Evolutionary conservation across 352 stramenopile genomes (phyloP).

Genomic region (Phytophthora pinifolia): DNA sequence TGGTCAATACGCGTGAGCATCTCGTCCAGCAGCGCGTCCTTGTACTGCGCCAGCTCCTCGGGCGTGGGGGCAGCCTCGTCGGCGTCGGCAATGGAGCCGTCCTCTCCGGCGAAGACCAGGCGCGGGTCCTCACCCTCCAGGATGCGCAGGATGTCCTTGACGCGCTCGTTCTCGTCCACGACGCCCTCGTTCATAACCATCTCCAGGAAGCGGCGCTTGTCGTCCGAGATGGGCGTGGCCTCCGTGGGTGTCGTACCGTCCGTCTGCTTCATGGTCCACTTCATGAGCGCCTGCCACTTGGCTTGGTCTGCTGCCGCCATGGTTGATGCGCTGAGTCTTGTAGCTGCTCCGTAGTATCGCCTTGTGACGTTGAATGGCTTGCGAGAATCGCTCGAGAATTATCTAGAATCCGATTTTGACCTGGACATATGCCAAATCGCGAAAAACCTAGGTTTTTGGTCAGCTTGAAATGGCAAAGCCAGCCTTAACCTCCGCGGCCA

Average conservation of each 20-base stretch:
- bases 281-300: slow-evolving; percentile 89
- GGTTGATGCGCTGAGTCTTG: neutral
- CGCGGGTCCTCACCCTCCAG: slow-evolving; percentile 73
- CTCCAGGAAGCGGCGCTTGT: slow-evolving; percentile 80
- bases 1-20: slow-evolving; percentile 85
- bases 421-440: neutral
- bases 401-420: slow-evolving; percentile 9
- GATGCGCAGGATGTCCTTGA: slow-evolving; percentile 85
- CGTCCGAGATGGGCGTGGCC: slow-evolving; percentile 68
- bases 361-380: slow-evolving; percentile 9
- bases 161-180: slow-evolving; percentile 84
- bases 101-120: slow-evolving; percentile 57
- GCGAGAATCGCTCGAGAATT: slow-evolving; percentile 9
- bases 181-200: slow-evolving; percentile 84
- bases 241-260: slow-evolving; percentile 73
- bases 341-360: no score
- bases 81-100: slow-evolving; percentile 40
- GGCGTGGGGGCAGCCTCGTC: slow-evolving; percentile 35
- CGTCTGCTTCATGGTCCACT: slow-evolving; percentile 88
- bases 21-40: slow-evolving; percentile 80
- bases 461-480: no score
- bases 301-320: slow-evolving; percentile 51
- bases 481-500: no score
- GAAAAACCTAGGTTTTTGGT: slow-evolving; percentile 4
- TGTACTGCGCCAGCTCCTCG: slow-evolving; percentile 79